phyloP scores from a whole-genome alignment of 2,329 filamentous ascomycete species.

The Periconia sp. region DNA sequence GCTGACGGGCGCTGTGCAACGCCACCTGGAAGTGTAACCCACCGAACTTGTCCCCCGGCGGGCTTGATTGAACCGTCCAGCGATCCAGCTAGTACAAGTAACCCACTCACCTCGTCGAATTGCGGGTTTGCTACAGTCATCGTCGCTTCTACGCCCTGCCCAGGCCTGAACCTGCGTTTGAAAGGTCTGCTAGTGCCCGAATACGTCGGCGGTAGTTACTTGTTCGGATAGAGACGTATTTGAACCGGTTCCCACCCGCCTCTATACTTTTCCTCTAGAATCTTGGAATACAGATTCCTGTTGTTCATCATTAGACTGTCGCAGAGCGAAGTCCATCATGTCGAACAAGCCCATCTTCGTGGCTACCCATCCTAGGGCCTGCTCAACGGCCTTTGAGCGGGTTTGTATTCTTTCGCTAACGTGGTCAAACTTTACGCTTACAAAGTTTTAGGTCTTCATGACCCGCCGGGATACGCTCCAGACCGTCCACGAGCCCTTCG shows the following conservation, averaged over 20 bases:
- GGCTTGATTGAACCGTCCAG: conserved; percentile 11
- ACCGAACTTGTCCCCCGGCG: conserved; percentile 7
- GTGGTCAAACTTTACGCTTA: conserved; percentile 12
- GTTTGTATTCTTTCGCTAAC: conserved; percentile 56
- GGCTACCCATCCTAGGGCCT: conserved; percentile 91
- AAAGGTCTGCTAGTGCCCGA: conserved; percentile 33
- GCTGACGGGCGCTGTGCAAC: too few relatives aligned
- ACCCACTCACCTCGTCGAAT: conserved; percentile 16
- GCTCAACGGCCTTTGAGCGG: conserved; percentile 95
- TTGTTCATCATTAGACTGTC: conserved; percentile 12
- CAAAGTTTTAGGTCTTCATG: conserved; percentile 79
- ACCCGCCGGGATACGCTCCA: conserved; percentile 80
- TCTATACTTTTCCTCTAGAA: conserved; percentile 13
- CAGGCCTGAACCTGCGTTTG: conserved; percentile 8
- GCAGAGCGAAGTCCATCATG: conserved; percentile 56
- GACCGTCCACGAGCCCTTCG: conserved; percentile 94
- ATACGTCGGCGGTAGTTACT: conserved; percentile 24
- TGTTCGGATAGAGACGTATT: conserved; percentile 37
- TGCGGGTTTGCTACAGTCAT: conserved; percentile 31
- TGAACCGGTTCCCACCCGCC: conserved; percentile 19
- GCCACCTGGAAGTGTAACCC: too few relatives aligned
- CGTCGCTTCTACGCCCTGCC: conserved; percentile 8
- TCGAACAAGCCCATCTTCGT: conserved; percentile 85
- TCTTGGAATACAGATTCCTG: conserved; percentile 32
- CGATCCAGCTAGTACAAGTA: conserved; percentile 9